Base-by-base conservation (phyloP, 106 monocot species). In the Dioscorea zingiberensis region DNA sequence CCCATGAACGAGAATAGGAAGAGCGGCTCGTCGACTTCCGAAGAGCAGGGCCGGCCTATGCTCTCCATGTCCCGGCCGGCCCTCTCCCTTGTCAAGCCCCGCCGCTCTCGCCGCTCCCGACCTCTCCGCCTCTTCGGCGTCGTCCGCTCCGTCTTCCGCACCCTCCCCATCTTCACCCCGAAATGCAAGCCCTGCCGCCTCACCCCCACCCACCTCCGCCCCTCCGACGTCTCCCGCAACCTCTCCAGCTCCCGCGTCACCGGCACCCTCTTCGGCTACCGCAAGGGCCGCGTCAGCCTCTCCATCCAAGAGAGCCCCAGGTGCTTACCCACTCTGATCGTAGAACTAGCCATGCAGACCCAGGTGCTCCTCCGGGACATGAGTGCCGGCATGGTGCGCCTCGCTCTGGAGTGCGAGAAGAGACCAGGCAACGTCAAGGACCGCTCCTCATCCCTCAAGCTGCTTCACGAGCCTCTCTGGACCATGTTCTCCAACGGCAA, bases 351-450 rank as follows among this genome's bases (percentile, higher is more conserved):
- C 27, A 38, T 88, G 54, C 85, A 80, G 22, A 85, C 93, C 21
- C 85, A 85, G 18, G 76, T 66, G 16, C 62, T 93, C 9, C 77
- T 85, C 26, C 60, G 68, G 27, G 93, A 93, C 45, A 72, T 93
- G 74, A 70, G 73, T 45, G 25, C 88, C 13, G 93, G 88, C 9
- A 85, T 78, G 85, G 75, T 88, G 27, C 69, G 93, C 25, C 72
- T 88, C 27, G 88, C 88, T 9, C 70, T 93, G 10, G 88, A 93
- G 65, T 77, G 82, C 62, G 93, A 93, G 71, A 87, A 85, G 74
- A 55, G 63, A 16, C 66, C 65, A 11, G 59, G 51, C 38, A 51
- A 63, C 25, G 13, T 23, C 19, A 21, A 44, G 22, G 60, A 56
- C 18, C 67, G 47, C 3, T 21, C 59, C 15, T 7, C 30, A 27